phyloP scores from a whole-genome alignment of 2,329 filamentous ascomycete species.

The Colletotrichum filicis region DNA sequence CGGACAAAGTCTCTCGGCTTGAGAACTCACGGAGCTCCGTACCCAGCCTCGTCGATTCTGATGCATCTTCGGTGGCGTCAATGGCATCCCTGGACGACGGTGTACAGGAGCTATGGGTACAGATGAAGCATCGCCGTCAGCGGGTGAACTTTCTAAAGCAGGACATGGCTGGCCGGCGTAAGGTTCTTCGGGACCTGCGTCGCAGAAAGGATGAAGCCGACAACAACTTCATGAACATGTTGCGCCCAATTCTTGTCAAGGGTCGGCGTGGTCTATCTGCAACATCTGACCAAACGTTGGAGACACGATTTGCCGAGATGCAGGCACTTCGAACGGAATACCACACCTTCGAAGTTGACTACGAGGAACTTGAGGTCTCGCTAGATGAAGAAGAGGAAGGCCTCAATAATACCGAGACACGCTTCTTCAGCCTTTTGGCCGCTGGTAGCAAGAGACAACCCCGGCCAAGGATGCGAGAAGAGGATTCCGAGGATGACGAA shows the following conservation, averaged over 20 bases:
- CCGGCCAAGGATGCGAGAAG: not conserved
- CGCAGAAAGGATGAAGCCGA: constrained; percentile 48
- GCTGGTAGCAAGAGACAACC: constrained; percentile 12
- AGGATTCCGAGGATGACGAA: constrained; percentile 25
- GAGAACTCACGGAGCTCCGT: constrained; percentile 41
- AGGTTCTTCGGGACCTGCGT: constrained; percentile 45
- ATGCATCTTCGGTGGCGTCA: constrained; percentile 21
- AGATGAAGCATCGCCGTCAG: constrained; percentile 47
- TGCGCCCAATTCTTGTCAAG: constrained; percentile 49
- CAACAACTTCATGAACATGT: constrained; percentile 52
- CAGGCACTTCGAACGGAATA: constrained; percentile 51
- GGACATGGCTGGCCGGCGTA: constrained; percentile 47
- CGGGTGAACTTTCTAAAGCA: constrained; percentile 43
- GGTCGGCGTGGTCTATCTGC: constrained; percentile 36
- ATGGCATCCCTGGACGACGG: constrained; percentile 37
- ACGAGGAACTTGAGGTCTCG: constrained; percentile 48
- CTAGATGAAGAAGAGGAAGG: constrained; percentile 50
- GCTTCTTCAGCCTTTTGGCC: constrained; percentile 51
- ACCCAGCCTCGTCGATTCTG: constrained; percentile 15
- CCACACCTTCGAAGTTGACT: constrained; percentile 47
- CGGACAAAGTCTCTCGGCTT: constrained; percentile 47
- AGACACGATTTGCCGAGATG: constrained; percentile 47
- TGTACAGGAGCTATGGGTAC: constrained; percentile 48
- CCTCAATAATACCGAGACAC: constrained; percentile 48
- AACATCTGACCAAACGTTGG: constrained; percentile 40